phyloP scores from a whole-genome alignment of 495 filamentous ascomycete genomes.

The Evernia prunastri region DNA sequence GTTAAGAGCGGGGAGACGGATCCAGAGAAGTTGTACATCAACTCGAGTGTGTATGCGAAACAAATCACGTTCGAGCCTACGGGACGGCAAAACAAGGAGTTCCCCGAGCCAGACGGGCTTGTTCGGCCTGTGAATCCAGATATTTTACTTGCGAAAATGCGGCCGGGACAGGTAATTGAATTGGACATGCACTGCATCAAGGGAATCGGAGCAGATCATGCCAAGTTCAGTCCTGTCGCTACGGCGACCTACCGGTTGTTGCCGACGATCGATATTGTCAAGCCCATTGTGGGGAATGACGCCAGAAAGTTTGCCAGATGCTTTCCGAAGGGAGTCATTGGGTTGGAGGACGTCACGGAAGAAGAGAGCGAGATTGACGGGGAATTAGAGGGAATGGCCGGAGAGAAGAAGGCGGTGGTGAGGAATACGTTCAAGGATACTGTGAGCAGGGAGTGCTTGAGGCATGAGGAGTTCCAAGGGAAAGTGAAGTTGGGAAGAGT shows the following conservation, averaged over 20 bases:
- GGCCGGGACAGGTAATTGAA: constrained; percentile 81
- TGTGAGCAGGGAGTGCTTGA: constrained; percentile 83
- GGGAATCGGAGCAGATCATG: constrained; percentile 89
- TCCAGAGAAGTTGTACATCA: constrained; percentile 72
- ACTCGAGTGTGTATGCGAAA: constrained; percentile 80
- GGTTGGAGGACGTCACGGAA: constrained; percentile 60
- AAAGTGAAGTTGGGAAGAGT: constrained; percentile 90
- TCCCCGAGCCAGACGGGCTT: constrained; percentile 52
- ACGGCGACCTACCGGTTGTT: constrained; percentile 88
- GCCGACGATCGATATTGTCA: constrained; percentile 73
- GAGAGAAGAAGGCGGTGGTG: constrained; percentile 81
- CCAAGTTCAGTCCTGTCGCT: constrained; percentile 95
- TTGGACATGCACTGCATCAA: constrained; percentile 84
- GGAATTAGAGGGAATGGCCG: constrained; percentile 63
- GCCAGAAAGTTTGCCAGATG: constrained; percentile 85
- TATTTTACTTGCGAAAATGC: constrained; percentile 89
- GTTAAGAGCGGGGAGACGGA: constrained; percentile 57
- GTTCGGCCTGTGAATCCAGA: constrained; percentile 79
- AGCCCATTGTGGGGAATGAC: constrained; percentile 76
- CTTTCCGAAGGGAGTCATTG: constrained; percentile 87
- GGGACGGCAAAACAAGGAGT: constrained; percentile 65
- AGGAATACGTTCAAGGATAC: constrained; percentile 78
- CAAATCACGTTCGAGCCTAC: constrained; percentile 69
- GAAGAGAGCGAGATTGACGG: constrained; percentile 58
- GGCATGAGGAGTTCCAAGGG: constrained; percentile 86